A percentile compares a stretch with the other conserved stretches of the same genome.
These are phyloP conservation scores for Penicillium coffeae DNA, from an alignment of 495 filamentous ascomycete species.

Conservation along the genomic window DNA sequence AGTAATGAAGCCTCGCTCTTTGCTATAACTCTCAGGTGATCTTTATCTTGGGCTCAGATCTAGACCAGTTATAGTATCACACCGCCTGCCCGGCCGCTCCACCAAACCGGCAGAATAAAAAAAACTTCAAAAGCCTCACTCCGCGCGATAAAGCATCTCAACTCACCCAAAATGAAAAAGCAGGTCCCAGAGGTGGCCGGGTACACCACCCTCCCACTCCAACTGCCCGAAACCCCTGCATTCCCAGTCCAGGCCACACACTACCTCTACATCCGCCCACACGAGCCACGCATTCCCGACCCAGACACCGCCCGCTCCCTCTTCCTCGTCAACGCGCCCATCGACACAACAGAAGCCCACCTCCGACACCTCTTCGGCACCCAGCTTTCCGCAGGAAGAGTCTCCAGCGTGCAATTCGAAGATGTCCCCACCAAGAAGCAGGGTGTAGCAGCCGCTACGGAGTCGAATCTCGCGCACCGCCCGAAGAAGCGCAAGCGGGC, in stretches of 20 bases:
- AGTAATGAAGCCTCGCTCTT: too few relatives aligned
- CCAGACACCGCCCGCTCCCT: slow-evolving; percentile 69
- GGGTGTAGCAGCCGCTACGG: slow-evolving; percentile 14
- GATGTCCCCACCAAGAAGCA: slow-evolving; percentile 45
- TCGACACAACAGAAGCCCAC: slow-evolving; percentile 75
- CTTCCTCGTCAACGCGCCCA: slow-evolving; percentile 82
- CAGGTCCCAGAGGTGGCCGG: slow-evolving; percentile 41
- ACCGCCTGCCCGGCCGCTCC: neutral
- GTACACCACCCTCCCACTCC: slow-evolving; percentile 48
- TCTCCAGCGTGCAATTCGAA: slow-evolving; percentile 75
- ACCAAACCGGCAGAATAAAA: neutral
- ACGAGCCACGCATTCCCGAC: slow-evolving; percentile 72
- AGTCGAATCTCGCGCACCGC: slow-evolving; percentile 22
- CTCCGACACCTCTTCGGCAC: slow-evolving; percentile 68
- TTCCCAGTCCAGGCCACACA: slow-evolving; percentile 62
- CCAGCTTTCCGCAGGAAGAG: slow-evolving; percentile 66
- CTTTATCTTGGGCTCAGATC: too few relatives aligned
- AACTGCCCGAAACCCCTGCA: slow-evolving; percentile 58
- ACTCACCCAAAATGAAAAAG: slow-evolving; percentile 34
- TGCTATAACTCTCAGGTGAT: too few relatives aligned
- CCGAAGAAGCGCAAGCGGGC: slow-evolving; percentile 66
- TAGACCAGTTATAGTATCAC: too few relatives aligned
- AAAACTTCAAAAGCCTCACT: slow-evolving; percentile 2
- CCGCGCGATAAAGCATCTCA: neutral
- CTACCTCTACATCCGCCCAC: slow-evolving; percentile 80